Evolutionary conservation across 2,329 filamentous ascomycete genomes (phyloP).

Genomic region (Microdochium nivale): DNA sequence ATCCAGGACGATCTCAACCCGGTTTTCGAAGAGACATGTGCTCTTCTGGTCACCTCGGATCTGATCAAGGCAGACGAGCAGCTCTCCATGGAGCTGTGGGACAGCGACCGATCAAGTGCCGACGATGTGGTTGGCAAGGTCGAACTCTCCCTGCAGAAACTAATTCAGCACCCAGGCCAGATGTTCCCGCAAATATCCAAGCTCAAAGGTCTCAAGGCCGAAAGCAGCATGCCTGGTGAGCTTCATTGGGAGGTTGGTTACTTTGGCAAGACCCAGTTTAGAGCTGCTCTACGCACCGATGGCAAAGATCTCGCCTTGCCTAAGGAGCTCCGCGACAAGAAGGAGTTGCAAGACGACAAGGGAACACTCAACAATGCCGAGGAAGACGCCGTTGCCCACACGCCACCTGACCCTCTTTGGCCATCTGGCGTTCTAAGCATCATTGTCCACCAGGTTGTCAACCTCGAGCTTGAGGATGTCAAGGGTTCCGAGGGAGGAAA

Average conservation of each 20-base stretch:
- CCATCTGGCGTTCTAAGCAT: slow-evolving; percentile 83
- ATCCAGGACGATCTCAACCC: slow-evolving; percentile 94
- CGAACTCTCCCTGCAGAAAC: slow-evolving; percentile 85
- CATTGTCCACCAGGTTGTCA: slow-evolving; percentile 90
- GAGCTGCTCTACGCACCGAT: slow-evolving; percentile 75
- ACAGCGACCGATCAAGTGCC: slow-evolving; percentile 83
- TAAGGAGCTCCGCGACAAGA: slow-evolving; percentile 61
- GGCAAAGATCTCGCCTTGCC: slow-evolving; percentile 76
- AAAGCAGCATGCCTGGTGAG: slow-evolving; percentile 83
- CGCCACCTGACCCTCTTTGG: slow-evolving; percentile 93
- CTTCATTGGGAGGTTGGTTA: slow-evolving; percentile 95
- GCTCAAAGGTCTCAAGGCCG: slow-evolving; percentile 73
- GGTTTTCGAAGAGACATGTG: slow-evolving; percentile 81
- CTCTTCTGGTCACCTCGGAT: slow-evolving; percentile 78
- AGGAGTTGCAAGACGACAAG: slow-evolving; percentile 81
- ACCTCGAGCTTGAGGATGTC: slow-evolving; percentile 83
- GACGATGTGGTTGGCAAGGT: slow-evolving; percentile 95
- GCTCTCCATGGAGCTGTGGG: slow-evolving; percentile 90
- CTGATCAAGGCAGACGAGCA: slow-evolving; percentile 91
- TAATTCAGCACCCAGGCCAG: slow-evolving; percentile 87
- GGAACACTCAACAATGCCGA: slow-evolving; percentile 63
- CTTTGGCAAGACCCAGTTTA: slow-evolving; percentile 84
- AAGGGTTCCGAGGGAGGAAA: slow-evolving; percentile 71
- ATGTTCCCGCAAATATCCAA: slow-evolving; percentile 88
- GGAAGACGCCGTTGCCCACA: slow-evolving; percentile 81